Evolutionary conservation across 345 rosid species (phyloP).

Genomic region (Triadica sebifera): DNA sequence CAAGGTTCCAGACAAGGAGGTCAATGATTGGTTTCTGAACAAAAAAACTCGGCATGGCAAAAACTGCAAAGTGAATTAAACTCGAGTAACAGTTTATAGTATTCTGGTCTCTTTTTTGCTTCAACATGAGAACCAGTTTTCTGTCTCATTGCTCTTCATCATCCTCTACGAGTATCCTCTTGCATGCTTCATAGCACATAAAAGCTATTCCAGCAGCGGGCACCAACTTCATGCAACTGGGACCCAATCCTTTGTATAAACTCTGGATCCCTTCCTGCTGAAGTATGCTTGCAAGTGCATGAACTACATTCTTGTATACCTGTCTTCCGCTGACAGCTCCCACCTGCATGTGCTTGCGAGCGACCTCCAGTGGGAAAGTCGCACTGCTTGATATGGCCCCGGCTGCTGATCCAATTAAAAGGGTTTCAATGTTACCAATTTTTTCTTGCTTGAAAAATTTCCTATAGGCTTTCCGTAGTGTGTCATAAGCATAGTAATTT

Average conservation of each 20-base stretch:
- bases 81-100: neutral
- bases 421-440: slow-evolving; percentile 85
- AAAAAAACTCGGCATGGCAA: neutral
- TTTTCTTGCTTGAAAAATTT: slow-evolving; percentile 68
- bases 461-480: slow-evolving; percentile 67
- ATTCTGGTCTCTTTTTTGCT: neutral
- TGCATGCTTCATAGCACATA: slow-evolving; percentile 98
- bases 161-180: slow-evolving; percentile 70
- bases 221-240: slow-evolving; percentile 92
- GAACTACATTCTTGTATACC: slow-evolving; percentile 79
- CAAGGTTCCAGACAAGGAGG: neutral
- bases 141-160: slow-evolving; percentile 44
- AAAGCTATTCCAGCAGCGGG: slow-evolving; percentile 99
- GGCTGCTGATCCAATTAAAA: slow-evolving; percentile 78
- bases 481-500: slow-evolving; percentile 88
- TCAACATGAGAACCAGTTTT: neutral
- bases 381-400: slow-evolving; percentile 92
- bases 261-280: slow-evolving; percentile 80
- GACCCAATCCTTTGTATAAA: slow-evolving; percentile 86
- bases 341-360: slow-evolving; percentile 97
- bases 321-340: slow-evolving; percentile 87
- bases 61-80: neutral
- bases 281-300: slow-evolving; percentile 77
- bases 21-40: neutral
- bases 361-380: slow-evolving; percentile 94